Percentiles rank a stretch among this genome's conserved stretches.
Evolutionary conservation across 106 monocot species (phyloP).

Genomic region (Dendrobium catenatum): DNA sequence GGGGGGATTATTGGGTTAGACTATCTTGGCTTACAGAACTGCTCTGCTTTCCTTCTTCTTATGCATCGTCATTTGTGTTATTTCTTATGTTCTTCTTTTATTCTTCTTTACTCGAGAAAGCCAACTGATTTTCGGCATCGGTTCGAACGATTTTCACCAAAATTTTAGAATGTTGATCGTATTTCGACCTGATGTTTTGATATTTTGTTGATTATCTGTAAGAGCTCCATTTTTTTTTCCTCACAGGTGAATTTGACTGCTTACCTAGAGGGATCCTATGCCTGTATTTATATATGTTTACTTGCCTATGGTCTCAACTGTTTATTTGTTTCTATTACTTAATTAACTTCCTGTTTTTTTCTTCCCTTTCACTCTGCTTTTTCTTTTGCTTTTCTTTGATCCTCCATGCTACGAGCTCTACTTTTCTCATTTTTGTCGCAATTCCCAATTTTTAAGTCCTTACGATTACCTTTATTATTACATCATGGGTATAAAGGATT

Average conservation of each 20-base stretch:
- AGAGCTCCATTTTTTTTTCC: neutral
- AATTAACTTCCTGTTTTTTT: neutral
- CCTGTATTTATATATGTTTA: neutral
- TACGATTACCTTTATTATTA: neutral
- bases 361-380: too few relatives aligned
- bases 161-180: too few relatives aligned
- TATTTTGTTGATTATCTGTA: neutral
- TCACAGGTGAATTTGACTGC: neutral
- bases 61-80: too few relatives aligned
- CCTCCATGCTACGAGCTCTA: neutral
- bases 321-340: too few relatives aligned
- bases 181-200: too few relatives aligned
- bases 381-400: conserved; percentile 2
- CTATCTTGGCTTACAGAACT: too few relatives aligned
- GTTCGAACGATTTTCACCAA: too few relatives aligned
- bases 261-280: neutral
- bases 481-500: neutral
- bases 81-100: too few relatives aligned
- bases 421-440: neutral
- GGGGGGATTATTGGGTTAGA: too few relatives aligned
- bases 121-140: too few relatives aligned
- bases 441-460: neutral
- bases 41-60: too few relatives aligned
- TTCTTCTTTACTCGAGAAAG: too few relatives aligned
- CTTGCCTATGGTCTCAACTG: neutral